Evolutionary conservation across 2,329 filamentous ascomycete species (phyloP).

Genomic region (Ceratocystiopsis minuta): DNA sequence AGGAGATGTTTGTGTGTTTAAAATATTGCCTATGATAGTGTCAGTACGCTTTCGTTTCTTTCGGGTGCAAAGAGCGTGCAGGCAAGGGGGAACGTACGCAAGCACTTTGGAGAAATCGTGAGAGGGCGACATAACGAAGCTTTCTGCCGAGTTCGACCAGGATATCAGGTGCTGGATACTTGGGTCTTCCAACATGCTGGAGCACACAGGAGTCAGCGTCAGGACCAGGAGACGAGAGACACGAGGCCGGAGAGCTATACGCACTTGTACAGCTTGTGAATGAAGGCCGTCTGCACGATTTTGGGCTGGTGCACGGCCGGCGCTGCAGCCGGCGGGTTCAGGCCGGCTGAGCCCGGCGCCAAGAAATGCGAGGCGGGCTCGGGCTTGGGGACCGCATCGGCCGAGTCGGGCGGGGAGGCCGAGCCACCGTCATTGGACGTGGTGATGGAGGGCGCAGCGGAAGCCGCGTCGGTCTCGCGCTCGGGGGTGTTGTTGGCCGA

Average conservation of each 20-base stretch:
- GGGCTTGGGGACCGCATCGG: conserved; percentile 11
- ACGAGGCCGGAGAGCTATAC: conserved; percentile 13
- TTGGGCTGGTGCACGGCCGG: conserved; percentile 82
- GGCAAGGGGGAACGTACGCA: conserved; percentile 44
- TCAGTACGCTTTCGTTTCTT: no score
- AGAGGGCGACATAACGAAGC: conserved; percentile 96
- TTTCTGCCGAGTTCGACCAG: conserved; percentile 85
- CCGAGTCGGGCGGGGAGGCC: conserved; percentile 2
- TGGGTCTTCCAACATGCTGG: conserved; percentile 88
- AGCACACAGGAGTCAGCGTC: background rate
- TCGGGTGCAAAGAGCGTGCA: conserved; percentile 7
- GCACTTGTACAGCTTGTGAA: conserved; percentile 97
- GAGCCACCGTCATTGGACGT: conserved; percentile 10
- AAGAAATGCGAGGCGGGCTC: conserved; percentile 22
- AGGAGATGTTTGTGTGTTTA: conserved; percentile 98
- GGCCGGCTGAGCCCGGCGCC: conserved; percentile 18
- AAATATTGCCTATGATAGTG: conserved; percentile 65
- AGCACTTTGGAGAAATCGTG: conserved; percentile 96
- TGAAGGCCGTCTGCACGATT: conserved; percentile 95
- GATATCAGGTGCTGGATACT: conserved; percentile 90
- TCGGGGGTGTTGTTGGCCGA: conserved; percentile 21
- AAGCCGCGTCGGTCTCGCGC: conserved; percentile 16
- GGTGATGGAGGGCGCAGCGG: conserved; percentile 5
- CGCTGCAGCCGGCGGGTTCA: conserved; percentile 31
- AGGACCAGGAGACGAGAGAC: background rate